Evolutionary conservation across 2,329 filamentous ascomycete genomes (phyloP), one percentile per base, ranked within the genome.

Genomic region (Botrytis fragariae): DNA sequence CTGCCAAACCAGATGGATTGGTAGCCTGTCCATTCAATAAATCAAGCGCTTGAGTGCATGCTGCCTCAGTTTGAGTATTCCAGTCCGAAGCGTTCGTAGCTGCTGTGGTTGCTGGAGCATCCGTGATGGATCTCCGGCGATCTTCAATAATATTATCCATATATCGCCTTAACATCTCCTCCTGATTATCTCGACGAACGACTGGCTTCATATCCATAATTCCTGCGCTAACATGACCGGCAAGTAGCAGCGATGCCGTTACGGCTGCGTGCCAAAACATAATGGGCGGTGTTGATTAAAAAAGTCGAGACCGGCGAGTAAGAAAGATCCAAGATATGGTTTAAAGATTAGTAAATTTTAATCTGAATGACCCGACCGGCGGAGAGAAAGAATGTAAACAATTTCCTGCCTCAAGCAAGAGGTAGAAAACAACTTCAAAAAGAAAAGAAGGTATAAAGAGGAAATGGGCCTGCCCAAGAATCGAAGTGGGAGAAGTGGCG

Each of bases 1-100:
- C 88, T 74, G 91, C 91, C 65, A 93, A 88, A 69, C 93, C 93
- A 16, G 92, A 91, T 8, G 92, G 92, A 77, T 95, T 95, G 37
- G 88, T 87, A 60, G 90, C 88, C 74, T 86, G 84, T 18, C 82
- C 83, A 22, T 84, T 84, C 67, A 94, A 84, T 39, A 82, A 80
- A 3, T 82, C 81, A 29, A 96, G 84, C 14, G 87, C 86, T 35
- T 83, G 78, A 62, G 83, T 83, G 81, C 93, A 96, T 35, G 90
- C 90, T 18, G 83, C 78, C 45, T 85, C 84, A 12, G 88, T 91
- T 61, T 84, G 80, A 5, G 79, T 77, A 75, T 90, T 84, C 90
- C 90, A 92, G 10, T 84, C 82, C 4, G 85, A 85, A 79, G 87
- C 80, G 39, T 45, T 69, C 42, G 62, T 71, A 35, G 73, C 68